These are phyloP conservation scores for Metschnikowia cubensis DNA, from an alignment of 805 yeast species.

Conservation along the genomic window DNA sequence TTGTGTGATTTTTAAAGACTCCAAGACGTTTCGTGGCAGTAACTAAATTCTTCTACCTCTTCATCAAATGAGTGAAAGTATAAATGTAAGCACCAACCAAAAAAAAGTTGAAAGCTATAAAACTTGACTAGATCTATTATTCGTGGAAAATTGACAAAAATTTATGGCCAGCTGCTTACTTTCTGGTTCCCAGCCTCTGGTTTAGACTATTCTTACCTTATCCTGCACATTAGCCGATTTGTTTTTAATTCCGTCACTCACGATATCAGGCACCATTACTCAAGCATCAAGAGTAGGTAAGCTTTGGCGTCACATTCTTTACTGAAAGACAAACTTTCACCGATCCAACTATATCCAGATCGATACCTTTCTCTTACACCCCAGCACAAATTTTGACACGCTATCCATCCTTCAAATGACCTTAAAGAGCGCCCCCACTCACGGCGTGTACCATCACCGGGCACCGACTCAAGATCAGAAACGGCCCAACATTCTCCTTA, in stretches of 20 bases:
- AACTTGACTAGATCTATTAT: too few species aligned
- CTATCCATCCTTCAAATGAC: background rate
- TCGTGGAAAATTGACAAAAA: too few species aligned
- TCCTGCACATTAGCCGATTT: background rate
- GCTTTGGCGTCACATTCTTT: background rate
- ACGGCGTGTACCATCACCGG: constrained; percentile 12
- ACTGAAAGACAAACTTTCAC: background rate
- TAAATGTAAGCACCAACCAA: background rate
- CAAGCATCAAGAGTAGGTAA: background rate
- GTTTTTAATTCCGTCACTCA: background rate
- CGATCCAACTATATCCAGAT: background rate
- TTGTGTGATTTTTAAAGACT: too few species aligned
- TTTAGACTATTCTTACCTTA: too few species aligned
- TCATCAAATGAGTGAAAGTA: background rate
- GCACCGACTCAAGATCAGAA: constrained; percentile 23
- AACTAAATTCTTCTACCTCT: too few species aligned
- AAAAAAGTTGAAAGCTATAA: background rate
- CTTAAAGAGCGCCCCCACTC: background rate
- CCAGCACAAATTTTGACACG: background rate
- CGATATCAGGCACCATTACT: background rate
- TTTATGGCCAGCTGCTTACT: too few species aligned
- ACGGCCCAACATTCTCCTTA: constrained; percentile 37
- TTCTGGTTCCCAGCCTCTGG: too few species aligned
- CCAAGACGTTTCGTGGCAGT: too few species aligned
- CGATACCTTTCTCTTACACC: background rate